Base-by-base conservation (phyloP, 495 filamentous ascomycete species). In the Melanomma pulvis-pyrius region DNA sequence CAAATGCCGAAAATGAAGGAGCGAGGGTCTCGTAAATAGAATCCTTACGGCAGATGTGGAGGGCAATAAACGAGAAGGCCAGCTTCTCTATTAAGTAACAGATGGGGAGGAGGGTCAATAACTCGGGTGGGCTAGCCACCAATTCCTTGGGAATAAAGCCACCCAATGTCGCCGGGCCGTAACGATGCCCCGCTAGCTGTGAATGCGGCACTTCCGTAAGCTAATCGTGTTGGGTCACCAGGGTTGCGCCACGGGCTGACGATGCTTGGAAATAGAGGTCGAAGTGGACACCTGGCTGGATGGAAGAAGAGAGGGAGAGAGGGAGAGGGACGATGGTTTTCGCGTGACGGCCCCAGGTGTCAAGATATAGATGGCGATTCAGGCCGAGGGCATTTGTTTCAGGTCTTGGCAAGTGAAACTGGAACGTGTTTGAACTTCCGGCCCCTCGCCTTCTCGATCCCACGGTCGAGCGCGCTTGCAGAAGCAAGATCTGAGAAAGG, bases 71-170 rank as follows among this genome's bases (percentile, higher is more conserved):
- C 49, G 34, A 63, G 51, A 63, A 63, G 61, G 34, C 61, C 61
- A 63, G 61, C 61, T 63, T 63, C 61, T 17, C n/a, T 50, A 50
- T 50, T 28, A 58, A 41, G 22, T 32, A 21, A 4, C 47, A 26
- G 48, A 62, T 52, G 61, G 61, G 50, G 51, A 62, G 11, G 30
- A 12, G n/a, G 39, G 24, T 63, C 54, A 63, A 63, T 63, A 63
- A 56, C 17, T n/a, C 12, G 36, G 51, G 51, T 1, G 26, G 32
- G 49, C 49, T 52, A 46, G 11, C 54, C 30, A 39, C 54, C 36
- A 17, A 25, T 17, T 44, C 39, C 39, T 44, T 44, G 11, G 21
- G 34, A 58, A 46, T 5, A 32, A 24, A 62, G 59, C 59, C 59
- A 62, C 47, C 12, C 19, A 21, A 34, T 34, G 51, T 55, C 25